These are phyloP conservation scores for Arxiozyma slooffiae DNA, from an alignment of 1,139 yeast species.

Conservation along the genomic window DNA sequence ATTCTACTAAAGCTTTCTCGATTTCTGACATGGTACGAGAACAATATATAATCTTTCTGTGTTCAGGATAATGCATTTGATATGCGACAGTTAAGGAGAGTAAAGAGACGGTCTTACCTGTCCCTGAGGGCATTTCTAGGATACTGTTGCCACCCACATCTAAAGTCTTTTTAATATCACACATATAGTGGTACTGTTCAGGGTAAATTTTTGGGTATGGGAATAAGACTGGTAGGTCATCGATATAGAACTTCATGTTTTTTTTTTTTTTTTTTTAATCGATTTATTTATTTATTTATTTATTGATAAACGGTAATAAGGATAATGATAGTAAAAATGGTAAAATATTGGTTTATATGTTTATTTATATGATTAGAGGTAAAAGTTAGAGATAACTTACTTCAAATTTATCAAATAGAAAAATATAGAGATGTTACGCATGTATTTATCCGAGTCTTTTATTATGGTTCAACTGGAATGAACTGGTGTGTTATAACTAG, in stretches of 20 bases:
- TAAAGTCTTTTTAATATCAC: slow-evolving; percentile 82
- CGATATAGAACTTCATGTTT: slow-evolving; percentile 57
- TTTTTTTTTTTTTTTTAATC: no score
- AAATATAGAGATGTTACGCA: no score
- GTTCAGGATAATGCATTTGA: slow-evolving; percentile 92
- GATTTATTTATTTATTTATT: no score
- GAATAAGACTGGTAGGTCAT: slow-evolving; percentile 87
- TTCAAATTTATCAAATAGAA: no score
- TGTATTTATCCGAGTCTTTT: no score
- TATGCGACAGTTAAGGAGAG: slow-evolving; percentile 87
- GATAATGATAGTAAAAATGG: not conserved
- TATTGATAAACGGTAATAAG: not conserved
- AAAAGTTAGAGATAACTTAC: no score
- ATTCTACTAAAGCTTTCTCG: slow-evolving; percentile 92
- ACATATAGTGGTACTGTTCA: slow-evolving; percentile 95
- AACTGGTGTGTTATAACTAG: no score
- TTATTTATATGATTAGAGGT: no score
- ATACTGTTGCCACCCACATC: slow-evolving; percentile 98
- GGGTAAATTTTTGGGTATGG: slow-evolving; percentile 98
- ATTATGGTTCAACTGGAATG: no score
- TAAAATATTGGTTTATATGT: no score
- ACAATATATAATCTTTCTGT: slow-evolving; percentile 86
- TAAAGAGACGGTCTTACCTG: slow-evolving; percentile 92
- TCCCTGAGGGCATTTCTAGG: slow-evolving; percentile 99
- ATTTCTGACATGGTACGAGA: slow-evolving; percentile 99